These are phyloP conservation scores for Climacium dendroides DNA, from an alignment of 225 moss, liverwort and hornwort genomes.

Conservation along the genomic window DNA sequence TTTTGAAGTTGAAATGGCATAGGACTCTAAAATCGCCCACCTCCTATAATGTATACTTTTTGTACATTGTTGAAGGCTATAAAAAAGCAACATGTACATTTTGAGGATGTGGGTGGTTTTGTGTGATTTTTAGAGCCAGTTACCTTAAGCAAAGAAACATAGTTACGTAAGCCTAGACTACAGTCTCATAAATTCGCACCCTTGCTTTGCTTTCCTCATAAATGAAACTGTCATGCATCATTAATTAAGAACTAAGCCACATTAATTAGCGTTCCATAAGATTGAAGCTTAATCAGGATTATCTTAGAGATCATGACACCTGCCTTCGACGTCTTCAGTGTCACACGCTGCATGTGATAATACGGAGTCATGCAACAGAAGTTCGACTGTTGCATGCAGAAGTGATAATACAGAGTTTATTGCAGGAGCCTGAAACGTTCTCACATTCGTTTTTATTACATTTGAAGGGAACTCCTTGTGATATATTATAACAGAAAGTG, in stretches of 20 bases:
- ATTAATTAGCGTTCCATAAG: not conserved
- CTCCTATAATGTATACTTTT: no score
- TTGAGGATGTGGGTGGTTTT: no score
- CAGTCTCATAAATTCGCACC: not conserved
- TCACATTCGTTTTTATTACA: not conserved
- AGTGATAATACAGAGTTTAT: not conserved
- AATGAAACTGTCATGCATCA: not conserved
- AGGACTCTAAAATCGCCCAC: no score
- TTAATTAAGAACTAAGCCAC: not conserved
- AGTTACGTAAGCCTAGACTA: no score
- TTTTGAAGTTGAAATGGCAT: no score
- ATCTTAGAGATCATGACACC: not conserved
- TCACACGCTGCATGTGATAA: not conserved
- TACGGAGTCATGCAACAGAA: not conserved
- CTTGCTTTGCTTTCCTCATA: not conserved
- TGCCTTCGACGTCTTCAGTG: not conserved
- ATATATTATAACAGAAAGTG: not conserved
- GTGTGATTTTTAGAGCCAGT: no score
- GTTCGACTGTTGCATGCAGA: not conserved
- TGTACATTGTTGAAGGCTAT: no score
- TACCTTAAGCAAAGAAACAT: no score
- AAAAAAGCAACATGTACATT: no score
- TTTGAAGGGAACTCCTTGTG: not conserved
- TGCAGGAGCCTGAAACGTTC: not conserved
- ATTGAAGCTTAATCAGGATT: not conserved